Conservation (phyloP, 1,139 yeast genomes). For the Meyerozyma elateridarum region DNA sequence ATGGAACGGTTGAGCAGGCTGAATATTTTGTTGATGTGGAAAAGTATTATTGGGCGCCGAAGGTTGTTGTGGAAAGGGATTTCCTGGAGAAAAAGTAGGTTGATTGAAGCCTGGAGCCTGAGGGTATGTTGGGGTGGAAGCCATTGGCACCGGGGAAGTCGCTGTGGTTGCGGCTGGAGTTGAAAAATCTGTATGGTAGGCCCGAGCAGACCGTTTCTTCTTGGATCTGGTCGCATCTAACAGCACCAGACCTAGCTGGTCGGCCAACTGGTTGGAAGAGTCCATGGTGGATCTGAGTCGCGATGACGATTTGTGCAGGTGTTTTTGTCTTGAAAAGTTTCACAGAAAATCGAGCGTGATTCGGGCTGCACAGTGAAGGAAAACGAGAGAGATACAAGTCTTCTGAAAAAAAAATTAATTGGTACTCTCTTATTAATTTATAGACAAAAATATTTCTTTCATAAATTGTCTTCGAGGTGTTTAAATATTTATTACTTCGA, state of each 20-base stretch:
- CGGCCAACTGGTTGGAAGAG: slow-evolving; percentile 2
- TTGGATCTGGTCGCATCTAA: slow-evolving; percentile 13
- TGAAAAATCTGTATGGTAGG: slow-evolving; percentile 33
- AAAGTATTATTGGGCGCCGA: no score
- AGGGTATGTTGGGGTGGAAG: no score
- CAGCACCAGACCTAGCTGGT: slow-evolving; percentile 8
- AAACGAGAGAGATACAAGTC: no score
- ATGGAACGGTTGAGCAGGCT: no score
- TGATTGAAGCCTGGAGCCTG: slow-evolving; percentile 6
- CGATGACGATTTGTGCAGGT: neutral
- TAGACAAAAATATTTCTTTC: no score
- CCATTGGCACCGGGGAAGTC: slow-evolving; percentile 4
- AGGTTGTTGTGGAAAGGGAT: slow-evolving; percentile 6
- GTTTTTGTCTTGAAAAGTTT: slow-evolving; percentile 1
- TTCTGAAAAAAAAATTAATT: no score
- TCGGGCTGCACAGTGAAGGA: no score
- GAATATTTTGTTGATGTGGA: no score
- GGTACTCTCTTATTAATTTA: no score
- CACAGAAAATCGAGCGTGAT: slow-evolving; percentile 1
- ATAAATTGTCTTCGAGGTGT: no score
- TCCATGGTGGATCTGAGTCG: slow-evolving; percentile 4
- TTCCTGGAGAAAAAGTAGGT: slow-evolving; percentile 6
- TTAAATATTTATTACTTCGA: no score
- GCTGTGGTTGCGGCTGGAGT: slow-evolving; percentile 11
- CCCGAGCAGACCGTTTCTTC: slow-evolving; percentile 44